phyloP scores from a whole-genome alignment of 2,329 filamentous ascomycete genomes.

The Aspergillus ustus region DNA sequence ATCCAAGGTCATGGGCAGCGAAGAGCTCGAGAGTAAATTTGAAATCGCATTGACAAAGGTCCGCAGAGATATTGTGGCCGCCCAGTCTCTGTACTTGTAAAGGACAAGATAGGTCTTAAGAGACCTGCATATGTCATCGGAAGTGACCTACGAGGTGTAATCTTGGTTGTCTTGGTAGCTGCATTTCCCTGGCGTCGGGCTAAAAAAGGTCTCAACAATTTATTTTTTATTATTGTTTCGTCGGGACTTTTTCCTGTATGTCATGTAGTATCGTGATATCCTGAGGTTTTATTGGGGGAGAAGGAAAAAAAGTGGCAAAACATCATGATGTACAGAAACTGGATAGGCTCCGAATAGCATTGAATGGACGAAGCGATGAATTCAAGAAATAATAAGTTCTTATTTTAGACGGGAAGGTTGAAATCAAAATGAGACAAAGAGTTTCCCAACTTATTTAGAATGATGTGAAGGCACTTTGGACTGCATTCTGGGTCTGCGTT shows the following conservation, averaged over 20 bases:
- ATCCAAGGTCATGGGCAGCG: constrained; percentile 96
- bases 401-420: not conserved
- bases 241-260: constrained; percentile 3
- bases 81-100: constrained; percentile 89
- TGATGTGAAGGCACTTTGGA: not conserved
- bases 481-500: constrained; percentile 30
- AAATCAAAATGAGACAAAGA: not conserved
- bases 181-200: constrained; percentile 31
- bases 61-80: constrained; percentile 89
- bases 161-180: constrained; percentile 23
- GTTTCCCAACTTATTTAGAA: not conserved
- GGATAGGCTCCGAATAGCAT: not conserved
- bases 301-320: constrained; percentile 9
- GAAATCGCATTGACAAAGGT: constrained; percentile 84
- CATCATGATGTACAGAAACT: constrained; percentile 1
- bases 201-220: constrained; percentile 20
- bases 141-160: constrained; percentile 5
- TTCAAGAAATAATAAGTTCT: not conserved
- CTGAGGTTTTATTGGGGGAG: not conserved
- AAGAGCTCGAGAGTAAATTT: constrained; percentile 91
- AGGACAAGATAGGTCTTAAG: not conserved
- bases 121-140: not conserved
- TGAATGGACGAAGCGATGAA: not conserved
- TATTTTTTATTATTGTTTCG: constrained; percentile 9
- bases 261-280: constrained; percentile 12